Percentiles rank a stretch among this genome's conserved stretches.
Conservation (phyloP, 192 early-diverging fungal species). For the Coemansia sp. region DNA sequence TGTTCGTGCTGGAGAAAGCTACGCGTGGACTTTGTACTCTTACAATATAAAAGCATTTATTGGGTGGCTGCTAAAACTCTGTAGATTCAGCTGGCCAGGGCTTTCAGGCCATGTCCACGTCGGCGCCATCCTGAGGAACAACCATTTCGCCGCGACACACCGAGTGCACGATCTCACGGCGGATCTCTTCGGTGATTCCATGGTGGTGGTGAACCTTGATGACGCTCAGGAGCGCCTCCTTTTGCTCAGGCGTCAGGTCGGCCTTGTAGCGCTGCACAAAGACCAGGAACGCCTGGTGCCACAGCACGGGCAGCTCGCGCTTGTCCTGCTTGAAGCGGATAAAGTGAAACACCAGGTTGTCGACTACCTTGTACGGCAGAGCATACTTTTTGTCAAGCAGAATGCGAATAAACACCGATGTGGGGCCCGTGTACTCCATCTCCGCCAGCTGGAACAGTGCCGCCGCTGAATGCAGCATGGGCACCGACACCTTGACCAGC, state of each 20-base stretch:
- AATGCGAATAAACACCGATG: constrained; percentile 90
- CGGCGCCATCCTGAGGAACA: constrained; percentile 57
- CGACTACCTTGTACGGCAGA: constrained; percentile 94
- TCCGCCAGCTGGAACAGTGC: constrained; percentile 90
- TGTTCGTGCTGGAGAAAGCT: too few relatives aligned
- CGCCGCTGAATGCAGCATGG: constrained; percentile 92
- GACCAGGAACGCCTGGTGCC: constrained; percentile 95
- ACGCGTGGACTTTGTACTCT: too few relatives aligned
- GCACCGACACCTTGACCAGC: constrained; percentile 89
- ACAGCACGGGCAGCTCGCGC: constrained; percentile 88
- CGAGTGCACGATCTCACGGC: constrained; percentile 78
- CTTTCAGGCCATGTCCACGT: constrained; percentile 27
- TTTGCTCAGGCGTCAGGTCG: constrained; percentile 91
- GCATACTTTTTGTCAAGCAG: constrained; percentile 98
- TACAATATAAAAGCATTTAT: too few relatives aligned
- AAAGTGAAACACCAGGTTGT: constrained; percentile 95
- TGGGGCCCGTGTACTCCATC: constrained; percentile 97
- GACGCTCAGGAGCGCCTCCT: constrained; percentile 82
- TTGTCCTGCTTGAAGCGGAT: constrained; percentile 81
- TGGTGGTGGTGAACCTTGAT: constrained; percentile 75
- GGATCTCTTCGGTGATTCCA: constrained; percentile 88
- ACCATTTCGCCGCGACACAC: constrained; percentile 70
- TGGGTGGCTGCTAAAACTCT: too few relatives aligned
- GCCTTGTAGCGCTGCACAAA: constrained; percentile 98
- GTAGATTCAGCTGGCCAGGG: too few relatives aligned